These are phyloP conservation scores for Dryadomyces quercus-mongolicae DNA, from an alignment of 2,329 filamentous ascomycete species.

Conservation along the genomic window DNA sequence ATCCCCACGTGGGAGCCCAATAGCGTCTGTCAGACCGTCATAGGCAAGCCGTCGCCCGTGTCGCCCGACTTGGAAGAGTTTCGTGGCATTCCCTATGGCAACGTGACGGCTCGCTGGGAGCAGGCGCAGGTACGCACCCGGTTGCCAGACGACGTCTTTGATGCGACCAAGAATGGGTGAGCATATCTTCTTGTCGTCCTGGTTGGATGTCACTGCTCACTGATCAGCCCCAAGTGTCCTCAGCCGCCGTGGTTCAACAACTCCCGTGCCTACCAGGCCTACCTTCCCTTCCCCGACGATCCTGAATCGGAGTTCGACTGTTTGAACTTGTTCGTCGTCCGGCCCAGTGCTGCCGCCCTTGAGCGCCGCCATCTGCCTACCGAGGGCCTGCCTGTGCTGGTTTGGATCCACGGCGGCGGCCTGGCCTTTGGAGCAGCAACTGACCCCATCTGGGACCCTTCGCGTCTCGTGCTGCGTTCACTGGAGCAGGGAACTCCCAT, in stretches of 20 bases:
- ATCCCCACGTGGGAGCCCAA: not conserved
- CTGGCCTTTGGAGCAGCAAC: constrained; percentile 1
- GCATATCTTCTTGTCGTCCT: not conserved
- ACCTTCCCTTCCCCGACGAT: constrained; percentile 5
- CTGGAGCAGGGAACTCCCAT: not conserved
- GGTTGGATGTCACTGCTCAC: not conserved
- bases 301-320: constrained; percentile 5
- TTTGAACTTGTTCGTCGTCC: constrained; percentile 3
- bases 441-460: constrained; percentile 3
- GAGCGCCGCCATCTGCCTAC: not conserved
- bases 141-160: constrained; percentile 4
- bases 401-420: constrained; percentile 8
- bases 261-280: constrained; percentile 2
- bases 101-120: constrained; percentile 2
- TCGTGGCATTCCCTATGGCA: constrained; percentile 5
- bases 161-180: constrained; percentile 6
- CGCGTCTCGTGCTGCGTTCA: constrained; percentile 2
- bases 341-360: constrained; percentile 1
- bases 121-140: constrained; percentile 2
- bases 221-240: constrained; percentile 3
- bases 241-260: constrained; percentile 1
- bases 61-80: constrained; percentile 5
- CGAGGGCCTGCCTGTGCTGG: constrained; percentile 1
- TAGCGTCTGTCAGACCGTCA: not conserved
- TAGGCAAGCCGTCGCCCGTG: constrained; percentile 1